These are phyloP conservation scores for Termitomyces sp. DNA, from an alignment of 768 basidiomycete genomes.

Conservation along the genomic window DNA sequence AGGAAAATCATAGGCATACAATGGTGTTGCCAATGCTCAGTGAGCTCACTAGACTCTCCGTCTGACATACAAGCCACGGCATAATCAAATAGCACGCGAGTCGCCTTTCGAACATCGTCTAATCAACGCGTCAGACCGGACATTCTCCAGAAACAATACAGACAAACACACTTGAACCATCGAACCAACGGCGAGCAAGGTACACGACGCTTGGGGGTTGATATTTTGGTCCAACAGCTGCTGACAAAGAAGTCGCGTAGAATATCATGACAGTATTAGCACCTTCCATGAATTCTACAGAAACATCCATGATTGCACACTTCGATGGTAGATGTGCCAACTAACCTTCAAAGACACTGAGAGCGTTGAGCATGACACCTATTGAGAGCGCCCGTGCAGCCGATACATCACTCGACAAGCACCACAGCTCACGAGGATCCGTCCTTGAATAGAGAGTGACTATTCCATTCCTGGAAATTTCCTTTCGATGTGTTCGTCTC, in stretches of 20 bases:
- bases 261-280: slow-evolving; percentile 76
- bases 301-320: not conserved
- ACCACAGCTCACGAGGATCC: slow-evolving; percentile 52
- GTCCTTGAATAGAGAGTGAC: slow-evolving; percentile 36
- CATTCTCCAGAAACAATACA: not conserved
- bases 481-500: not conserved
- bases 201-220: slow-evolving; percentile 66
- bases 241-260: slow-evolving; percentile 68
- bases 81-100: slow-evolving; percentile 74
- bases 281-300: slow-evolving; percentile 58
- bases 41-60: slow-evolving; percentile 44
- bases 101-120: slow-evolving; percentile 76
- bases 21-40: slow-evolving; percentile 15
- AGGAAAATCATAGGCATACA: not conserved
- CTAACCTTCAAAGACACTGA: slow-evolving; percentile 69
- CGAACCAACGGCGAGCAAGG: slow-evolving; percentile 74
- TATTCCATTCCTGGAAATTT: slow-evolving; percentile 27
- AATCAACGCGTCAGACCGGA: not conserved
- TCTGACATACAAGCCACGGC: slow-evolving; percentile 64
- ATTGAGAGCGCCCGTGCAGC: slow-evolving; percentile 68
- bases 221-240: slow-evolving; percentile 54
- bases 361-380: slow-evolving; percentile 58
- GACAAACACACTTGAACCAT: slow-evolving; percentile 53
- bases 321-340: too few relatives aligned
- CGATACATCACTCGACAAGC: slow-evolving; percentile 64